These are phyloP conservation scores for Colletotrichum graminicola DNA, from an alignment of 2,329 filamentous ascomycete genomes.

Conservation along the genomic window DNA sequence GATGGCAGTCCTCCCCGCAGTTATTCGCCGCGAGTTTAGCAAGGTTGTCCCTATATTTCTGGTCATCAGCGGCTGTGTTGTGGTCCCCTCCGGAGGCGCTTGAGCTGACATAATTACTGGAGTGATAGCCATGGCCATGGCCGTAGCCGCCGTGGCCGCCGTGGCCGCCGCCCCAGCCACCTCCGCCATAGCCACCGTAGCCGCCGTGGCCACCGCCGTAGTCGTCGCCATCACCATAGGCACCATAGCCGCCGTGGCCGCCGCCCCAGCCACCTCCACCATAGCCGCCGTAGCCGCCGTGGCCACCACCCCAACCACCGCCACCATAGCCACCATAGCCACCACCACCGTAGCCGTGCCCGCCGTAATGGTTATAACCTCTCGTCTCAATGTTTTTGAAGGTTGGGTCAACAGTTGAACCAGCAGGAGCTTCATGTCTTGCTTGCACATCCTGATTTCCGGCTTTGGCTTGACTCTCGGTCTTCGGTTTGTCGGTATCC, in stretches of 20 bases:
- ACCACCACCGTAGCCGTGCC: neutral
- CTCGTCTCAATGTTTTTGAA: neutral
- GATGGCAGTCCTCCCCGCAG: neutral
- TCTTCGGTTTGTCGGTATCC: neutral
- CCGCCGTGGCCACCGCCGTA: too few relatives aligned
- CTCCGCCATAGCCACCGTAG: too few relatives aligned
- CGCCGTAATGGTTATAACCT: neutral
- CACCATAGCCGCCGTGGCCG: too few relatives aligned
- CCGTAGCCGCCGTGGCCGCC: too few relatives aligned
- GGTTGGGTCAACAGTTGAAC: neutral
- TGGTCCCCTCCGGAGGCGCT: slow-evolving; percentile 12
- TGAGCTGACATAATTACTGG: neutral
- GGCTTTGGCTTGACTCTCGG: neutral
- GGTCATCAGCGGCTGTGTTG: slow-evolving; percentile 7
- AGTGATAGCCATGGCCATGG: neutral
- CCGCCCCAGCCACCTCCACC: too few relatives aligned
- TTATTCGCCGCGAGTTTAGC: neutral
- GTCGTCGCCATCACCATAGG: too few relatives aligned
- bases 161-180: too few relatives aligned
- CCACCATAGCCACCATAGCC: too few relatives aligned
- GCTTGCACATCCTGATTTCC: neutral
- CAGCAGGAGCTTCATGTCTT: neutral
- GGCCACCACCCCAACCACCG: too few relatives aligned
- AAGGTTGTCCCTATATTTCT: slow-evolving; percentile 24
- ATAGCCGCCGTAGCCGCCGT: too few relatives aligned